Evolutionary conservation across 2,329 filamentous ascomycete species (phyloP).

Genomic region (Chaetomium globosum): DNA sequence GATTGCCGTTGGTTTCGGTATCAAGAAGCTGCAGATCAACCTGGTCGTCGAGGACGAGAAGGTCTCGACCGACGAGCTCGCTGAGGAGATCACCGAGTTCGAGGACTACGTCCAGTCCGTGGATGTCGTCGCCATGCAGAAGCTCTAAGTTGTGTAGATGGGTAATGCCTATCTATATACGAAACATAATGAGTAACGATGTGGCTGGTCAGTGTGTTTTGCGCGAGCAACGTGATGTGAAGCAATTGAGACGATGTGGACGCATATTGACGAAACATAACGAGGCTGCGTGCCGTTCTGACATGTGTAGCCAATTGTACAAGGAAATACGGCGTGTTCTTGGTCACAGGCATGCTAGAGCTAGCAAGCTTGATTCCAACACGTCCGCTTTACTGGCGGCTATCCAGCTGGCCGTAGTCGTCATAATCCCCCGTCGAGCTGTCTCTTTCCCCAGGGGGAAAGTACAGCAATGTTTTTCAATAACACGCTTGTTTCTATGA

Average conservation of each 20-base stretch:
- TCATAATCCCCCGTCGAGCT: too few species aligned
- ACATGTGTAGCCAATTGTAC: background rate
- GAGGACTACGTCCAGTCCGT: conserved; percentile 97
- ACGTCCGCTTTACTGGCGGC: too few species aligned
- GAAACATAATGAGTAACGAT: conserved; percentile 32
- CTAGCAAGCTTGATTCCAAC: too few species aligned
- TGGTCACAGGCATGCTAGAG: too few species aligned
- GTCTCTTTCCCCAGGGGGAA: too few species aligned
- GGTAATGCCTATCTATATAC: conserved; percentile 25
- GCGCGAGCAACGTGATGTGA: background rate
- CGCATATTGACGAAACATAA: too few species aligned
- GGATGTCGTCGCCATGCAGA: conserved; percentile 89
- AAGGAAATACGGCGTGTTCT: too few species aligned
- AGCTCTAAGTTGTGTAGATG: conserved; percentile 65
- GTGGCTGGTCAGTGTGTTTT: background rate
- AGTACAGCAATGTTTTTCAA: too few species aligned
- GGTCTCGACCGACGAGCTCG: conserved; percentile 81
- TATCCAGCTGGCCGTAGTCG: too few species aligned
- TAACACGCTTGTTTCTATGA: too few species aligned
- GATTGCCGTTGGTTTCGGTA: conserved; percentile 90
- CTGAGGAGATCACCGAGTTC: conserved; percentile 77
- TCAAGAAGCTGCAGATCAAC: conserved; percentile 99
- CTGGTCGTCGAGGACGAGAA: conserved; percentile 97
- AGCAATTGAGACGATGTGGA: background rate
- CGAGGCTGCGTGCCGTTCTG: background rate